Evolutionary conservation across 169 alveolate species (phyloP).

Genomic region (Toxoplasma gondii): DNA sequence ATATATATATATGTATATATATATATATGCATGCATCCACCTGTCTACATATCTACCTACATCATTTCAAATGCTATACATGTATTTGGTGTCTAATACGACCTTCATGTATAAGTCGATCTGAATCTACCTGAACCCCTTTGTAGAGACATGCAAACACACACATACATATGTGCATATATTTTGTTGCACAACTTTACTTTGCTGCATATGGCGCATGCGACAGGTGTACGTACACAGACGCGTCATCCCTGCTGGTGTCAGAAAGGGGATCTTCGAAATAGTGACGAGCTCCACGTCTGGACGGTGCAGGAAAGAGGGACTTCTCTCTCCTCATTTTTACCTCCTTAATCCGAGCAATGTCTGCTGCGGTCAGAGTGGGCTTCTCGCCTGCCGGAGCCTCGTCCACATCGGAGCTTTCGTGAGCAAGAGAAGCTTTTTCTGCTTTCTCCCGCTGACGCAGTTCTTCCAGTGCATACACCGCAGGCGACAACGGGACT

Average conservation of each 20-base stretch:
- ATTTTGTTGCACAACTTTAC: too few relatives aligned
- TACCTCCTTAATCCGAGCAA: constrained; percentile 34
- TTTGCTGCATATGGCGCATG: too few relatives aligned
- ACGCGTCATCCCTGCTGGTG: too few relatives aligned
- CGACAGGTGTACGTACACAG: too few relatives aligned
- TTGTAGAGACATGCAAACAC: not conserved
- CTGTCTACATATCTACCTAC: not conserved
- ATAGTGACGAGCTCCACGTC: too few relatives aligned
- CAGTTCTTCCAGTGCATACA: not conserved
- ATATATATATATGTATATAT: not conserved
- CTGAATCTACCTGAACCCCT: too few relatives aligned
- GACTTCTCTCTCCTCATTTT: too few relatives aligned
- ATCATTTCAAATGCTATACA: too few relatives aligned
- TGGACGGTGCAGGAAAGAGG: not conserved
- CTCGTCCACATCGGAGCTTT: not conserved
- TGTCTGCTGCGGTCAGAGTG: not conserved
- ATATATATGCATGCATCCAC: not conserved
- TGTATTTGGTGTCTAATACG: too few relatives aligned
- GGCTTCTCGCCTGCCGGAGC: not conserved
- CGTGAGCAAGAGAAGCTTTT: not conserved
- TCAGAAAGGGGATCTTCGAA: too few relatives aligned
- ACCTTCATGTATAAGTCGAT: too few relatives aligned
- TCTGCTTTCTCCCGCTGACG: not conserved
- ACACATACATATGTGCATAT: not conserved
- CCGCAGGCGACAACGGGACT: not conserved